Conservation (phyloP, 495 filamentous ascomycete species). For the Platismatia glauca region DNA sequence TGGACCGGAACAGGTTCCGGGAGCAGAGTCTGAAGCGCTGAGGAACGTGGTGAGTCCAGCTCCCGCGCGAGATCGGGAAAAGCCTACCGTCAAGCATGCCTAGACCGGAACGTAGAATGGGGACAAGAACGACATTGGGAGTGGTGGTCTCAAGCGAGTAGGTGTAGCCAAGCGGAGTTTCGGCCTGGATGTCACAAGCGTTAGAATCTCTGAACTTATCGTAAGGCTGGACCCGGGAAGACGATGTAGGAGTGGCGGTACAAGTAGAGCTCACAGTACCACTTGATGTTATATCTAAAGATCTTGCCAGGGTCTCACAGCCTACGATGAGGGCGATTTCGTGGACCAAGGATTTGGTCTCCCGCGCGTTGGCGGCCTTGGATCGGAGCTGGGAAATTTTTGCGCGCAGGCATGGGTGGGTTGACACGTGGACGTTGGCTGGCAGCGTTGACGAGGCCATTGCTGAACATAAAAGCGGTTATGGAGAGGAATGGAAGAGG, state of each 20-base stretch:
- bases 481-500: not conserved
- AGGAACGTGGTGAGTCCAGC: slow-evolving; percentile 24
- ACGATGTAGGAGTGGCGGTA: not conserved
- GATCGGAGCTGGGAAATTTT: slow-evolving; percentile 89
- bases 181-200: slow-evolving; percentile 40
- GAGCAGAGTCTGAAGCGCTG: slow-evolving; percentile 70
- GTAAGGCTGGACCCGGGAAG: not conserved
- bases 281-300: slow-evolving; percentile 43
- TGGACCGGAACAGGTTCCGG: slow-evolving; percentile 75
- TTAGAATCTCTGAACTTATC: not conserved
- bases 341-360: slow-evolving; percentile 73
- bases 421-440: slow-evolving; percentile 71
- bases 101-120: slow-evolving; percentile 81
- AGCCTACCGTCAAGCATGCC: slow-evolving; percentile 72
- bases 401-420: slow-evolving; percentile 74
- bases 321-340: slow-evolving; percentile 78
- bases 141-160: slow-evolving; percentile 53
- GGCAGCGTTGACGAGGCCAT: slow-evolving; percentile 36
- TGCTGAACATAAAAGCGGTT: not conserved
- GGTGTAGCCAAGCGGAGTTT: slow-evolving; percentile 63
- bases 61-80: not conserved
- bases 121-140: slow-evolving; percentile 73
- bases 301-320: slow-evolving; percentile 67
- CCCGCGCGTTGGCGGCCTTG: slow-evolving; percentile 53
- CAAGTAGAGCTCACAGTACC: slow-evolving; percentile 30